phyloP scores from a whole-genome alignment of 2,329 filamentous ascomycete genomes.

The Fusarium sp. region DNA sequence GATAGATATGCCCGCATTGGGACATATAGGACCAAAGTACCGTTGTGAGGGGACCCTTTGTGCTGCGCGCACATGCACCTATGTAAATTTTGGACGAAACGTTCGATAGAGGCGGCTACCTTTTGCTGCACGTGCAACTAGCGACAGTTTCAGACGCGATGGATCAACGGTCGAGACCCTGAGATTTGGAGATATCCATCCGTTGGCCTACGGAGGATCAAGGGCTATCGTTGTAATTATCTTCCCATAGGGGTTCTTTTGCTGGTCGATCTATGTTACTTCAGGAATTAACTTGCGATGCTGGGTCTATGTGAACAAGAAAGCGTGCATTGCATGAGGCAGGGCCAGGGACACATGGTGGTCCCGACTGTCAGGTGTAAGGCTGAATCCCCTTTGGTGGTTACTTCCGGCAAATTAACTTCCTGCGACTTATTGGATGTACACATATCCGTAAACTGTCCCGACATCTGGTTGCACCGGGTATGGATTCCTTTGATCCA shows the following conservation, averaged over 20 bases:
- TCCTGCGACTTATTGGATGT: not conserved
- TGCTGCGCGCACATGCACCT: conserved; percentile 23
- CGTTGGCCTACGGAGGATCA: conserved; percentile 1
- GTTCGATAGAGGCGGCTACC: not conserved
- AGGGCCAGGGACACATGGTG: conserved; percentile 28
- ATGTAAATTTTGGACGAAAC: not conserved
- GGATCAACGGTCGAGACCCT: conserved; percentile 15
- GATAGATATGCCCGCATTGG: conserved; percentile 44
- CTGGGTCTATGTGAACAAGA: conserved; percentile 22
- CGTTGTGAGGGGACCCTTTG: conserved; percentile 31
- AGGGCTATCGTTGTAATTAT: conserved; percentile 3
- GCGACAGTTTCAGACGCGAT: conserved; percentile 34
- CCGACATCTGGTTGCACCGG: not conserved
- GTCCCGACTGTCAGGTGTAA: conserved; percentile 45
- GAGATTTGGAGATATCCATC: conserved; percentile 7
- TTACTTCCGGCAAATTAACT: conserved; percentile 21
- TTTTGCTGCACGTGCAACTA: conserved; percentile 12
- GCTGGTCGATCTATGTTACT: not conserved
- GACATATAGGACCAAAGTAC: conserved; percentile 38
- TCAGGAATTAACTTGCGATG: conserved; percentile 19
- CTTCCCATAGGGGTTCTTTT: not conserved
- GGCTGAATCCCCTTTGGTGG: conserved; percentile 24
- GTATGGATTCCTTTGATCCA: conserved; percentile 1
- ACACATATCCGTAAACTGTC: not conserved
- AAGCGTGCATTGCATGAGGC: conserved; percentile 20